These are phyloP conservation scores for Ogataea siamensis DNA, from an alignment of 805 yeast genomes.

Conservation along the genomic window DNA sequence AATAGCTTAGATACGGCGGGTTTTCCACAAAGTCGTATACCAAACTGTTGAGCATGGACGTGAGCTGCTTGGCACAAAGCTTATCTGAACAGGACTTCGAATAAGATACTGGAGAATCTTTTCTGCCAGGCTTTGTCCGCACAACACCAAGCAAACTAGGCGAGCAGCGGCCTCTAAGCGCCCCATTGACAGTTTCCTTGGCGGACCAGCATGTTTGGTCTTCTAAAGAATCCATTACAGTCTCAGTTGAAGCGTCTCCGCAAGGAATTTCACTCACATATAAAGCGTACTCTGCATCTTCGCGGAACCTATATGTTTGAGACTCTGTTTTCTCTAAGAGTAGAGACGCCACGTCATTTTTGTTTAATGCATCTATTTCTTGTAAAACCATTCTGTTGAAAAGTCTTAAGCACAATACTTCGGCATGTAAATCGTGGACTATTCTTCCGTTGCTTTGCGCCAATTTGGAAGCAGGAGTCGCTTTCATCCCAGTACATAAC, in stretches of 20 bases:
- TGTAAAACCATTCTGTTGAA: slow-evolving; percentile 61
- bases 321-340: slow-evolving; percentile 11
- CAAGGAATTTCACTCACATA: slow-evolving; percentile 81
- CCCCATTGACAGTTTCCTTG: slow-evolving; percentile 10
- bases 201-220: slow-evolving; percentile 20
- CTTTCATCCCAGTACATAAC: slow-evolving; percentile 81
- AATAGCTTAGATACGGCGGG: slow-evolving; percentile 41
- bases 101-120: slow-evolving; percentile 66
- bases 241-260: slow-evolving; percentile 80
- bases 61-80: slow-evolving; percentile 58
- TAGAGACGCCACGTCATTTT: too few species aligned
- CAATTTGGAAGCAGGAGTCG: slow-evolving; percentile 54
- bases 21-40: slow-evolving; percentile 37
- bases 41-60: slow-evolving; percentile 50
- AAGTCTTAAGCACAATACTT: slow-evolving; percentile 66
- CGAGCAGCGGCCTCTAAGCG: slow-evolving; percentile 62
- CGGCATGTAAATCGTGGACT: slow-evolving; percentile 91
- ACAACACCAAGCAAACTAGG: slow-evolving; percentile 60
- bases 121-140: slow-evolving; percentile 90
- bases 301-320: slow-evolving; percentile 23
- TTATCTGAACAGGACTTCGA: slow-evolving; percentile 93
- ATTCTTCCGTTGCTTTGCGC: slow-evolving; percentile 47
- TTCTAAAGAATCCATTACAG: slow-evolving; percentile 26
- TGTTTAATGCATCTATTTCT: slow-evolving; percentile 42
- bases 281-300: slow-evolving; percentile 47